phyloP scores from a whole-genome alignment of 306 rosid species.

The Glycine tomentella region DNA sequence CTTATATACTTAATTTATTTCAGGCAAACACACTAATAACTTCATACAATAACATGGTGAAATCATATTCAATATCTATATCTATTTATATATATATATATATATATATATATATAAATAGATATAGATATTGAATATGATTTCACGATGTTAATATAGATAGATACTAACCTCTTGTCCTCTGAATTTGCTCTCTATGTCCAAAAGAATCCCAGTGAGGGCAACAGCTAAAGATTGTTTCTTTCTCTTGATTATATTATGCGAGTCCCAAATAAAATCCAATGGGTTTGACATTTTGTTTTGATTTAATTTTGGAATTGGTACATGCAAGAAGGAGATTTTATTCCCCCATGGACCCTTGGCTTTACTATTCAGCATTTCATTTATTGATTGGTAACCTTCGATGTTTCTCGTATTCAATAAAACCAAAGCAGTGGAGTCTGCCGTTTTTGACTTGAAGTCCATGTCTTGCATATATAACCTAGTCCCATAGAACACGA shows the following conservation, averaged over 20 bases:
- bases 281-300: slow-evolving; percentile 53
- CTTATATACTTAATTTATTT: not conserved
- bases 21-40: not conserved
- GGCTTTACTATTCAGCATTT: slow-evolving; percentile 55
- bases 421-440: slow-evolving; percentile 61
- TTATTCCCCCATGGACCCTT: slow-evolving; percentile 68
- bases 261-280: slow-evolving; percentile 56
- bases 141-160: too few relatives aligned
- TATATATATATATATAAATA: too few relatives aligned
- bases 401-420: slow-evolving; percentile 63
- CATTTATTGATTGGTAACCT: slow-evolving; percentile 60
- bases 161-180: slow-evolving; percentile 60
- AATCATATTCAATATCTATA: too few relatives aligned
- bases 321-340: slow-evolving; percentile 57
- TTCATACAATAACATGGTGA: too few relatives aligned
- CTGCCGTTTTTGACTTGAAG: slow-evolving; percentile 48
- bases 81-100: too few relatives aligned
- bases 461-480: slow-evolving; percentile 61
- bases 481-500: slow-evolving; percentile 57
- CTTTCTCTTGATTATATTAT: slow-evolving; percentile 55
- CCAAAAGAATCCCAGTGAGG: slow-evolving; percentile 50
- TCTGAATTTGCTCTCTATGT: slow-evolving; percentile 53
- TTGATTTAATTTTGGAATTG: slow-evolving; percentile 56
- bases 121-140: too few relatives aligned
- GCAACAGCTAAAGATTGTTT: slow-evolving; percentile 56